Conservation (phyloP, 2,329 filamentous ascomycete species). For the Dactylellina leptospora region DNA sequence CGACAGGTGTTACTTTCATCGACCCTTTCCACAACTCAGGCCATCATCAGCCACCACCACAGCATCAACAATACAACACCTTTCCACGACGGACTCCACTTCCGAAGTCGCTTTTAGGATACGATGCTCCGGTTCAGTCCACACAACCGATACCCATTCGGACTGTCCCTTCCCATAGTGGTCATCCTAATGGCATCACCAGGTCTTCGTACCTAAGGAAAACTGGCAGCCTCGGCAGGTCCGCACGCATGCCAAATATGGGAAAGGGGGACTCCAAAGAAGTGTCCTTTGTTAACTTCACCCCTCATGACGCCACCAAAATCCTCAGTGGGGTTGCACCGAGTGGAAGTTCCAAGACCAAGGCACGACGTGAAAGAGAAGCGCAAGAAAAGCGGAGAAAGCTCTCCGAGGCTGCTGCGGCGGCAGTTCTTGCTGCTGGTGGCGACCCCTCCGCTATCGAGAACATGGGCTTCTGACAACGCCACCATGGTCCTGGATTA, state of each 20-base stretch:
- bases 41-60: conserved; percentile 42
- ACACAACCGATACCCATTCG: conserved; percentile 48
- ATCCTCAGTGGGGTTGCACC: conserved; percentile 91
- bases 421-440: conserved; percentile 74
- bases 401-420: conserved; percentile 73
- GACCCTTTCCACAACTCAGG: conserved; percentile 52
- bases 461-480: conserved; percentile 52
- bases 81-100: conserved; percentile 47
- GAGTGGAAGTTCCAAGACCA: conserved; percentile 90
- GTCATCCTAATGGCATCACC: conserved; percentile 34
- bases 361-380: conserved; percentile 89
- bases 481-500: conserved; percentile 16
- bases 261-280: conserved; percentile 54
- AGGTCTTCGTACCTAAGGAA: conserved; percentile 50
- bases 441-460: conserved; percentile 66
- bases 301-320: conserved; percentile 77
- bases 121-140: conserved; percentile 40
- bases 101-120: conserved; percentile 46
- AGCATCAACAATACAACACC: conserved; percentile 51
- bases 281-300: conserved; percentile 86
- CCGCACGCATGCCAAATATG: conserved; percentile 49
- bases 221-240: conserved; percentile 52
- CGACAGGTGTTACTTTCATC: conserved; percentile 44
- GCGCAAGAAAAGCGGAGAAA: conserved; percentile 77
- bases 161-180: conserved; percentile 43